Evolutionary conservation across 176 grass and related monocot genomes (phyloP).

Genomic region (Neostapfia colusana): DNA sequence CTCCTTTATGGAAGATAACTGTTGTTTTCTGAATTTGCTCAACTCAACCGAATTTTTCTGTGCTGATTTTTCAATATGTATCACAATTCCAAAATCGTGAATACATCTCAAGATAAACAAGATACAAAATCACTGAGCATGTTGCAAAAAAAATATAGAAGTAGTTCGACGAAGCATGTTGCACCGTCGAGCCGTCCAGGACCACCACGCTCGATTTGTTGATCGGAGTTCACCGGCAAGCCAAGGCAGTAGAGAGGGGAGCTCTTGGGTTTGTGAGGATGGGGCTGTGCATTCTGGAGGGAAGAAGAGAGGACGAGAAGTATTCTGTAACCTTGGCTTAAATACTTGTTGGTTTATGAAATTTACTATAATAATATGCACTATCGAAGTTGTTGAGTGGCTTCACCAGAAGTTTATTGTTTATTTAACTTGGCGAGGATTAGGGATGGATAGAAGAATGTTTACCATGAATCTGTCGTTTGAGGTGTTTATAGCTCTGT

Average conservation of each 20-base stretch:
- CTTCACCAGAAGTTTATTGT: too few species aligned
- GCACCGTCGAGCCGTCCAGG: too few species aligned
- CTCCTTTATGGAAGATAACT: neutral
- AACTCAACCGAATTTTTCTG: neutral
- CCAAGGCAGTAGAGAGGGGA: too few species aligned
- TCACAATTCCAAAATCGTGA: neutral
- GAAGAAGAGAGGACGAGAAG: too few species aligned
- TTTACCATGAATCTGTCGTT: neutral
- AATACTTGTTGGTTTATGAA: neutral
- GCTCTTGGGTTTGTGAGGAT: too few species aligned
- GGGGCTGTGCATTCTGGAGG: too few species aligned
- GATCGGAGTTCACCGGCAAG: too few species aligned
- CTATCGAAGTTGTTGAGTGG: too few species aligned
- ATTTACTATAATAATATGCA: neutral
- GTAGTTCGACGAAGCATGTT: neutral
- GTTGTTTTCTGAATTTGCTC: neutral
- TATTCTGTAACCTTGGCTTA: neutral
- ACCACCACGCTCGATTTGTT: too few species aligned
- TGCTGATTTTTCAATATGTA: neutral
- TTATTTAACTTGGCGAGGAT: too few species aligned
- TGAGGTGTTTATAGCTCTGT: neutral
- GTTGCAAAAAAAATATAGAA: neutral
- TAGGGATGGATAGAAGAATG: neutral
- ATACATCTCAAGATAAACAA: too few species aligned
- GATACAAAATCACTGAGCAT: neutral